Percentiles rank a stretch among this genome's conserved stretches.
Evolutionary conservation across 1,284 basidiomycete genomes (phyloP).

Genomic region (Ceratobasidium sp.): DNA sequence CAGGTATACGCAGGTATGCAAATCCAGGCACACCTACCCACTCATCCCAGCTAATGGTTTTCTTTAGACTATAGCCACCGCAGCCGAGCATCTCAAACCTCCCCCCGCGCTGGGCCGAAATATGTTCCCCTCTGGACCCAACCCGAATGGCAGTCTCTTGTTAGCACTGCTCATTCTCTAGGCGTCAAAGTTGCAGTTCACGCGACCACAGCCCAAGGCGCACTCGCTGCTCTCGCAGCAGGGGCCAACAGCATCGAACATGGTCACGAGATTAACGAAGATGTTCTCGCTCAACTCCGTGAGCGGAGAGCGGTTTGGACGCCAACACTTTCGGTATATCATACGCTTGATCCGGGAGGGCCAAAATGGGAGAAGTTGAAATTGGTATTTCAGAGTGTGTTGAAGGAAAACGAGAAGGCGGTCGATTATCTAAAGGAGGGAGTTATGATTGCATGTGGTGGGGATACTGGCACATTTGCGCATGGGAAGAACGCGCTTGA

Average conservation of each 20-base stretch:
- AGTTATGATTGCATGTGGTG: constrained; percentile 65
- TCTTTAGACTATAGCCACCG: constrained; percentile 64
- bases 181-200: constrained; percentile 72
- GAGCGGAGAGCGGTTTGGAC: constrained; percentile 58
- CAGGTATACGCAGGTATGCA: constrained; percentile 65
- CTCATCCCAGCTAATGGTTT: constrained; percentile 13
- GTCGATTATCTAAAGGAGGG: constrained; percentile 50
- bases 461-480: constrained; percentile 70
- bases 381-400: constrained; percentile 60
- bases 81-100: constrained; percentile 59
- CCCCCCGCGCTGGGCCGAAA: constrained; percentile 54
- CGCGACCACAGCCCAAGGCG: constrained; percentile 58
- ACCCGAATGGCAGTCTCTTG: constrained; percentile 64
- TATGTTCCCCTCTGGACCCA: constrained; percentile 55
- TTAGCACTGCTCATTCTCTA: constrained; percentile 62
- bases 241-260: constrained; percentile 65
- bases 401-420: constrained; percentile 50
- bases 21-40: constrained; percentile 32
- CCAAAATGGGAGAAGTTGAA: constrained; percentile 31
- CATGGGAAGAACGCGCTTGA: constrained; percentile 72
- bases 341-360: constrained; percentile 24
- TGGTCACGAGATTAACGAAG: constrained; percentile 53
- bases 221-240: constrained; percentile 55
- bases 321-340: constrained; percentile 68
- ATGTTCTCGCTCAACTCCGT: constrained; percentile 41